Conservation (phyloP, 2,329 filamentous ascomycete genomes). For the Fusarium palustre region DNA sequence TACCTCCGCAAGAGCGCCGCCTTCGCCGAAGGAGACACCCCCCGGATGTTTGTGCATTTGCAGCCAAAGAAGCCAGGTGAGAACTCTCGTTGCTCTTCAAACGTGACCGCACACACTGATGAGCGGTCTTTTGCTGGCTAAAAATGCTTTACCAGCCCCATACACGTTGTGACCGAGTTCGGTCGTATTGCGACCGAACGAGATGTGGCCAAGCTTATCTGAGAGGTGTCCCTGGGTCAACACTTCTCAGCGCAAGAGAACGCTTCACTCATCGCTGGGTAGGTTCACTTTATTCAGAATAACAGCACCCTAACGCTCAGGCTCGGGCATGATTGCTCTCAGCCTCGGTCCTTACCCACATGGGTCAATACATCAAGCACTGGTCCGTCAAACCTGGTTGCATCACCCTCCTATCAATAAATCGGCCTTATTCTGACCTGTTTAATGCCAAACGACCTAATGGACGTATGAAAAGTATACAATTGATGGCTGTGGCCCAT, state of each 20-base stretch:
- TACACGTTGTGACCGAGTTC: neutral
- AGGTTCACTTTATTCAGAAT: neutral
- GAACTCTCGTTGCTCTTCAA: neutral
- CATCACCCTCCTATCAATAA: neutral
- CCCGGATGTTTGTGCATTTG: neutral
- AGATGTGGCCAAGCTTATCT: no score
- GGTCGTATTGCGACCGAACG: neutral
- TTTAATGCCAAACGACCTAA: neutral
- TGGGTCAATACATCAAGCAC: neutral
- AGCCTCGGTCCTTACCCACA: neutral
- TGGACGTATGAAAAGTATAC: neutral
- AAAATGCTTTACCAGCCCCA: neutral
- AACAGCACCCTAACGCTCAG: neutral
- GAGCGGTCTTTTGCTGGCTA: neutral
- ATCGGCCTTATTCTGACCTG: neutral
- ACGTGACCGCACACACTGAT: neutral
- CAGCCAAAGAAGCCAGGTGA: neutral
- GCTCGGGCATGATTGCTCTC: neutral
- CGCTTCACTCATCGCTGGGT: no score
- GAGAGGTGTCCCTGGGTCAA: neutral
- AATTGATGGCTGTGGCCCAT: neutral
- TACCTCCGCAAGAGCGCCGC: neutral
- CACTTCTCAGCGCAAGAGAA: neutral
- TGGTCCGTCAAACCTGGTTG: accelerated
- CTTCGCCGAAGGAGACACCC: accelerated